phyloP scores from a whole-genome alignment of 2,329 filamentous ascomycete genomes.

The Beauveria sp. region DNA sequence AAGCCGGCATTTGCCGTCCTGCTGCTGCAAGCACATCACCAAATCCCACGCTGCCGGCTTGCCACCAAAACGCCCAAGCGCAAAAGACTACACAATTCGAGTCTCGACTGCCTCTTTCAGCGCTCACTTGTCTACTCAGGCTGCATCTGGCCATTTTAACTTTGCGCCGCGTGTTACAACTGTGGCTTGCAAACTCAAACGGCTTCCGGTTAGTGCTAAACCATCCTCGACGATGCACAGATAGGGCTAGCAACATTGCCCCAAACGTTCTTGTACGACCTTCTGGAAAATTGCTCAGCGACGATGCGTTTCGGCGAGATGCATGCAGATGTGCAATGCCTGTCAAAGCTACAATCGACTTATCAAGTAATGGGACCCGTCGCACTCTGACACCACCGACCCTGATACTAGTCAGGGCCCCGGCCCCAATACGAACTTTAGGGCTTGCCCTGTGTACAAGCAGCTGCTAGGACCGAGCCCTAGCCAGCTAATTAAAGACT shows the following conservation, averaged over 20 bases:
- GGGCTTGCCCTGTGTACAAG: background rate
- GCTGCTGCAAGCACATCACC: background rate
- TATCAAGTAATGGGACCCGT: background rate
- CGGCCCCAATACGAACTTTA: background rate
- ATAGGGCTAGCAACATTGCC: background rate
- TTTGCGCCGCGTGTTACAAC: background rate
- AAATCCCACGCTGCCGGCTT: background rate
- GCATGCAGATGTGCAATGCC: background rate
- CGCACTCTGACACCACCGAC: background rate
- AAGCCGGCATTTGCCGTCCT: background rate
- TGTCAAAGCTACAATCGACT: background rate
- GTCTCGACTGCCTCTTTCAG: background rate
- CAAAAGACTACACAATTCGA: background rate
- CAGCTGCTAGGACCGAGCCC: background rate
- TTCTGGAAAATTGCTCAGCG: background rate
- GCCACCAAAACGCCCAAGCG: background rate
- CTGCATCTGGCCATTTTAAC: background rate
- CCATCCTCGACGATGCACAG: background rate
- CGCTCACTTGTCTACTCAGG: background rate
- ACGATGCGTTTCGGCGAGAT: too few relatives aligned
- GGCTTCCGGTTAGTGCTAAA: background rate
- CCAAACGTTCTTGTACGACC: background rate
- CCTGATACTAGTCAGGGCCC: background rate
- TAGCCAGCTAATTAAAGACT: background rate
- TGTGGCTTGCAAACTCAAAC: constrained; percentile 2